A percentile compares a stretch with the other conserved stretches of the same genome.
phyloP scores from a whole-genome alignment of 768 basidiomycete genomes.

The Lactarius psammicola region DNA sequence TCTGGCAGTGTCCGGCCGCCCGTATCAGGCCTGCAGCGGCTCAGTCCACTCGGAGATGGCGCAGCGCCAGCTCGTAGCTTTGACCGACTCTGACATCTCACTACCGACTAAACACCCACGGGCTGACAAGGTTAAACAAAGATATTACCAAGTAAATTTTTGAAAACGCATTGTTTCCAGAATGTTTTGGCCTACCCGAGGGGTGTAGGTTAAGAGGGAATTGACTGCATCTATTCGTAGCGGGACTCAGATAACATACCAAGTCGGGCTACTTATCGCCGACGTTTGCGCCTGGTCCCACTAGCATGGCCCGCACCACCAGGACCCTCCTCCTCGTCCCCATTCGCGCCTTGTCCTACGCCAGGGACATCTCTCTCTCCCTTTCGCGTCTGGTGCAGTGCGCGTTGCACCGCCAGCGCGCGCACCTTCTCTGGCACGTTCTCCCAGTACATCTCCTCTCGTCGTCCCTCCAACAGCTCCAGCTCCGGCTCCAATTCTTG shows the following conservation, averaged over 20 bases:
- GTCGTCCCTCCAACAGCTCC: conserved; percentile 60
- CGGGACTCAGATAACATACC: background rate
- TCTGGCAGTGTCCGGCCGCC: no score
- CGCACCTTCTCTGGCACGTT: conserved; percentile 74
- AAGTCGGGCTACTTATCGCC: background rate
- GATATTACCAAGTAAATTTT: no score
- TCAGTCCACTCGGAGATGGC: no score
- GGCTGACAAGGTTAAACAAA: no score
- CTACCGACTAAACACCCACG: no score
- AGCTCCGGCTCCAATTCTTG: conserved; percentile 39
- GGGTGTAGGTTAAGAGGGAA: no score
- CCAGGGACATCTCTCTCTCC: background rate
- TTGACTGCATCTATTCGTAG: no score
- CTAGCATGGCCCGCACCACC: background rate
- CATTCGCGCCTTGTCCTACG: background rate
- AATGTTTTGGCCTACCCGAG: no score
- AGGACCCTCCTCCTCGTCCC: background rate
- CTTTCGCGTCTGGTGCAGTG: conserved; percentile 17
- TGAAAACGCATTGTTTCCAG: no score
- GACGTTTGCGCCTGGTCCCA: background rate
- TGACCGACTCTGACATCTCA: no score
- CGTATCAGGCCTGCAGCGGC: no score
- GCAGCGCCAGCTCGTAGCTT: no score
- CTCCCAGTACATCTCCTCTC: conserved; percentile 76
- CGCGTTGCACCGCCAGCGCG: conserved; percentile 56